These are phyloP conservation scores for Phytophthora sojae DNA, from an alignment of 352 stramenopile genomes.

Conservation along the genomic window DNA sequence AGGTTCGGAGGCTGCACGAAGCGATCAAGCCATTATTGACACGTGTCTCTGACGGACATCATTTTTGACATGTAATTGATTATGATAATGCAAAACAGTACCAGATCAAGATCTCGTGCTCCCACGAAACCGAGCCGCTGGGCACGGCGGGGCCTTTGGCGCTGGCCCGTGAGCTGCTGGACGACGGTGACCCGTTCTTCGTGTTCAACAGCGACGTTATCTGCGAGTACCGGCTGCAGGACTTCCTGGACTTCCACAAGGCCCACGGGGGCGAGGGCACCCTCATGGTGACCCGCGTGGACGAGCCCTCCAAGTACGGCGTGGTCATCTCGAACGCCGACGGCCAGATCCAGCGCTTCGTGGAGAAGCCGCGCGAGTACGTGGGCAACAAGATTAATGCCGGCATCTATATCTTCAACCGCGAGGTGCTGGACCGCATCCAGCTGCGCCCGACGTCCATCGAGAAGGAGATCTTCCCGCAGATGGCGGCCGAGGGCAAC, in stretches of 20 bases:
- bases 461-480: constrained; percentile 91
- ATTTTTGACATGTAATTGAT: constrained; percentile 12
- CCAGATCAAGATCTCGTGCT: constrained; percentile 92
- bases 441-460: constrained; percentile 91
- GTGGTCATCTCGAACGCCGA: constrained; percentile 82
- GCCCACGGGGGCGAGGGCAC: constrained; percentile 83
- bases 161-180: constrained; percentile 82
- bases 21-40: not conserved
- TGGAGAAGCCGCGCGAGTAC: constrained; percentile 91
- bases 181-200: constrained; percentile 90
- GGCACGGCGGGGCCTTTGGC: constrained; percentile 86
- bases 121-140: constrained; percentile 86
- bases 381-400: constrained; percentile 93
- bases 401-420: constrained; percentile 92
- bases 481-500: constrained; percentile 90
- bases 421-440: constrained; percentile 88
- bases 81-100: constrained; percentile 48
- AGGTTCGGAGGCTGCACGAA: constrained; percentile 39
- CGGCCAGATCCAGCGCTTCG: constrained; percentile 89
- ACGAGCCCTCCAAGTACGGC: constrained; percentile 92
- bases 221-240: constrained; percentile 83
- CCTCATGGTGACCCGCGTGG: constrained; percentile 84
- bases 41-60: not conserved
- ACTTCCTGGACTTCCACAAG: constrained; percentile 85
- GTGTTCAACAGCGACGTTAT: constrained; percentile 93